Evolutionary conservation across 371 early-diverging fungal genomes (phyloP).

Genomic region (Rhizomucor pusillus): DNA sequence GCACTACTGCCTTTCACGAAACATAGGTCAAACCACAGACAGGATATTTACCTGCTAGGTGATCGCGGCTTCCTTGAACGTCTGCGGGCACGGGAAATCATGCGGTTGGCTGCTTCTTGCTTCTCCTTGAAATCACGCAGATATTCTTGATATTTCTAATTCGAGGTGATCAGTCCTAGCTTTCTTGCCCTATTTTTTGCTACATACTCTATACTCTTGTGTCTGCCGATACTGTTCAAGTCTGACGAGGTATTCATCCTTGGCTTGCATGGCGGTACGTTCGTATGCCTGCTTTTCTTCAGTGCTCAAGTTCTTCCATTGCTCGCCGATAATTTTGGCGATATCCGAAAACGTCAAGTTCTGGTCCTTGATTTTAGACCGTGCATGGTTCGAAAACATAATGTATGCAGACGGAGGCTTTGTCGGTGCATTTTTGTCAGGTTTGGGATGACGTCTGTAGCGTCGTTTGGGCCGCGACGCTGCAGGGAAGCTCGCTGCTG

Average conservation of each 20-base stretch:
- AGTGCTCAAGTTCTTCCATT: conserved; percentile 37
- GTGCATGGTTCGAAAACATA: conserved; percentile 48
- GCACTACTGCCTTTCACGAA: no score
- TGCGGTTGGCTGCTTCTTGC: conserved; percentile 33
- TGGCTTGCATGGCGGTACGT: conserved; percentile 33
- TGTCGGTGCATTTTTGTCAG: conserved; percentile 50
- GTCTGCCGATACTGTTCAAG: conserved; percentile 37
- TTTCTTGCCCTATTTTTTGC: background rate
- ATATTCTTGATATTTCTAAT: conserved; percentile 41
- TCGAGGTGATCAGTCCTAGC: background rate
- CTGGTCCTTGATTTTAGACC: conserved; percentile 35
- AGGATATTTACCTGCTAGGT: conserved; percentile 23
- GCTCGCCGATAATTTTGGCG: conserved; percentile 50
- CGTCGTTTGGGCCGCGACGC: conserved; percentile 22
- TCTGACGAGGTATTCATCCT: conserved; percentile 35
- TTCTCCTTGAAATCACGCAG: conserved; percentile 38
- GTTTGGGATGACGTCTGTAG: conserved; percentile 53
- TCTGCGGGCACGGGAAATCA: conserved; percentile 19
- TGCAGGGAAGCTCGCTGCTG: background rate
- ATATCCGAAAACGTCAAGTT: conserved; percentile 47
- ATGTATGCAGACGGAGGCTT: conserved; percentile 60
- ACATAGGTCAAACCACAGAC: background rate
- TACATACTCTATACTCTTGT: conserved; percentile 25
- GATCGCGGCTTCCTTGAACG: conserved; percentile 20
- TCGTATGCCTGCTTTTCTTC: conserved; percentile 38